Conservation (phyloP, 805 yeast species). For the Maudiozyma bulderi region DNA sequence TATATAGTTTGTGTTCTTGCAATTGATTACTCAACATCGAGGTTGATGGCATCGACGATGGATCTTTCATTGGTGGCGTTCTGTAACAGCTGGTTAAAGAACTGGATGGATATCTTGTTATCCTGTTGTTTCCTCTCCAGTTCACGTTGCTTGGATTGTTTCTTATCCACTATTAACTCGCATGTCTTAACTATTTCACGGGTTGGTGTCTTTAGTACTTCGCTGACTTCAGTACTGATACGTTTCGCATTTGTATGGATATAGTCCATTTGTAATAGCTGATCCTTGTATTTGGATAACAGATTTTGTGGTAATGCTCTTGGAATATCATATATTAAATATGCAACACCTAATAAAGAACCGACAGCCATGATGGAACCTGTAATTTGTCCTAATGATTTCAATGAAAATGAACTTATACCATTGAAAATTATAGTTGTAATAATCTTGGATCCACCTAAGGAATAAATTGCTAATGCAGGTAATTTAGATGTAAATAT, state of each 20-base stretch:
- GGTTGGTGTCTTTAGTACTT: slow-evolving; percentile 71
- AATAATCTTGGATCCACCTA: slow-evolving; percentile 34
- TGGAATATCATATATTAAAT: slow-evolving; percentile 72
- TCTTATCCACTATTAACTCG: slow-evolving; percentile 21
- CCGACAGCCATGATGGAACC: slow-evolving; percentile 45
- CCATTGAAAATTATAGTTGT: slow-evolving; percentile 30
- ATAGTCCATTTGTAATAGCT: slow-evolving; percentile 62
- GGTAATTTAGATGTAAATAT: slow-evolving; percentile 29
- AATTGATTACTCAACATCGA: slow-evolving; percentile 23
- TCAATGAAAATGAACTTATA: slow-evolving; percentile 30
- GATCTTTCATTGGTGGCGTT: slow-evolving; percentile 15
- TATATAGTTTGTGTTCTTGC: too few species aligned
- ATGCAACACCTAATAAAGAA: slow-evolving; percentile 46
- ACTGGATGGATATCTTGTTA: slow-evolving; percentile 20
- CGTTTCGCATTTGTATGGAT: slow-evolving; percentile 70
- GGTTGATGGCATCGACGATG: slow-evolving; percentile 18
- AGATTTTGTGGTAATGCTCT: slow-evolving; percentile 79
- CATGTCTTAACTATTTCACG: slow-evolving; percentile 50
- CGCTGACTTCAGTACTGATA: slow-evolving; percentile 70
- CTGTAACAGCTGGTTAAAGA: slow-evolving; percentile 18
- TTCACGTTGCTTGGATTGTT: slow-evolving; percentile 17
- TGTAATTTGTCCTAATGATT: slow-evolving; percentile 36
- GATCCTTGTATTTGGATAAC: slow-evolving; percentile 56
- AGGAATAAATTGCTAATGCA: slow-evolving; percentile 26
- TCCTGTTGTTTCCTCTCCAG: slow-evolving; percentile 18